phyloP scores from a whole-genome alignment of 2,329 filamentous ascomycete species.

The Teratosphaeria gauchensis region DNA sequence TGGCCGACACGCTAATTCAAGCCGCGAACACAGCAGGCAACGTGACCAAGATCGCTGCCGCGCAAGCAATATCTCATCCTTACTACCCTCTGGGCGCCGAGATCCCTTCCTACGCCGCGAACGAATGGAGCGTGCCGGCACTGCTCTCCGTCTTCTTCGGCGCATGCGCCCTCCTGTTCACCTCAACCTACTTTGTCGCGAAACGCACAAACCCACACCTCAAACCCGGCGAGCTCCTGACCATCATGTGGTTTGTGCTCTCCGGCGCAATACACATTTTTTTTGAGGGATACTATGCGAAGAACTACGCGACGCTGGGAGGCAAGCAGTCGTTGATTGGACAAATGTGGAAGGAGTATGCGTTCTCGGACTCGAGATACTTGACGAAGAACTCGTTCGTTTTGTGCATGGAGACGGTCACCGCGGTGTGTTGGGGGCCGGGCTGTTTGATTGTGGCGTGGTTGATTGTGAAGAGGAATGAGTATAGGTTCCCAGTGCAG shows the following conservation, averaged over 20 bases:
- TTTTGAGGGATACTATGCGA: constrained; percentile 78
- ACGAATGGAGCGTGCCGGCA: constrained; percentile 49
- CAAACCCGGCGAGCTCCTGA: constrained; percentile 44
- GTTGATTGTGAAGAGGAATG: constrained; percentile 44
- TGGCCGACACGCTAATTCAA: constrained; percentile 1
- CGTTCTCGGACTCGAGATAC: constrained; percentile 78
- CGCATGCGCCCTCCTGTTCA: constrained; percentile 49
- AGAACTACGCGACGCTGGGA: constrained; percentile 57
- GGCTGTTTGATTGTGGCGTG: constrained; percentile 49
- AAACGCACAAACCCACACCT: constrained; percentile 46
- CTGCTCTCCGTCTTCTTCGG: constrained; percentile 52
- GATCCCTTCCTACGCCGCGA: constrained; percentile 56
- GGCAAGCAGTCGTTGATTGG: constrained; percentile 63
- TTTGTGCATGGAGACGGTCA: constrained; percentile 77
- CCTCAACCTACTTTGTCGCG: constrained; percentile 44
- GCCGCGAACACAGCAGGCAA: constrained; percentile 1
- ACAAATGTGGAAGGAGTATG: constrained; percentile 90
- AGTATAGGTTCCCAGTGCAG: constrained; percentile 50
- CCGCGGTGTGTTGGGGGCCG: constrained; percentile 60
- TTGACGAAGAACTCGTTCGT: constrained; percentile 74
- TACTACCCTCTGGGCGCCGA: constrained; percentile 60
- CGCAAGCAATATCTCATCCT: constrained; percentile 38
- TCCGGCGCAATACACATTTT: constrained; percentile 65
- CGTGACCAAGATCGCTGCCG: constrained; percentile 4
- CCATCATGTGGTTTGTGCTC: constrained; percentile 66